Evolutionary conservation across 768 basidiomycete species (phyloP).

Genomic region (Pulveroboletus sp.): DNA sequence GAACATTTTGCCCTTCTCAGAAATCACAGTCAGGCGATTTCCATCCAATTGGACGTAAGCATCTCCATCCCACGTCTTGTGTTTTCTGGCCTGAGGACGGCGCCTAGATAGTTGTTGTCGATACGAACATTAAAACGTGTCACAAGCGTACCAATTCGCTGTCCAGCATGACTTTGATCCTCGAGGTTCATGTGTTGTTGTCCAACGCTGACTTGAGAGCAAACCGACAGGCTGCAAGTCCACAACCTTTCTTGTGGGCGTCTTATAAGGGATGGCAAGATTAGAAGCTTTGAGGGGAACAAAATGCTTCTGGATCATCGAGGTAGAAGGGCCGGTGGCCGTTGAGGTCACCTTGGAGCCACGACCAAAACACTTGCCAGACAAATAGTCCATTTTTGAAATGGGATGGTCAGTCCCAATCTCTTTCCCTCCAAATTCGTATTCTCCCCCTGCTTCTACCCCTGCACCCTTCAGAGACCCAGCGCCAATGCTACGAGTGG

Average conservation of each 20-base stretch:
- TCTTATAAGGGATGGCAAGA: conserved; percentile 18
- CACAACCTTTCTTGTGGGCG: conserved; percentile 30
- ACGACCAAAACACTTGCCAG: conserved; percentile 61
- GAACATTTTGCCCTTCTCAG: conserved; percentile 70
- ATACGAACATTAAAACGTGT: background rate
- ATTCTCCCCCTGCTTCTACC: conserved; percentile 34
- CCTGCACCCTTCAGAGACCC: conserved; percentile 46
- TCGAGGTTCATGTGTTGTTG: conserved; percentile 6
- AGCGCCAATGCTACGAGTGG: conserved; percentile 45
- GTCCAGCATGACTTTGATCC: conserved; percentile 49
- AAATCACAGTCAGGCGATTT: conserved; percentile 55
- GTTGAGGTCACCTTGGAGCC: conserved; percentile 20
- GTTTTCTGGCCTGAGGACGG: conserved; percentile 66
- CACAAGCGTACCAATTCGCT: conserved; percentile 56
- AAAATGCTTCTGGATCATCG: conserved; percentile 29
- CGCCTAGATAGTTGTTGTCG: conserved; percentile 46
- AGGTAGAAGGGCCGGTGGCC: conserved; percentile 22
- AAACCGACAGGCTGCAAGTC: conserved; percentile 41
- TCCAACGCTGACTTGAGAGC: conserved; percentile 20
- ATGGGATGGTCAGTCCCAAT: conserved; percentile 61
- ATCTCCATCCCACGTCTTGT: conserved; percentile 86
- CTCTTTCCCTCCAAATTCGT: conserved; percentile 51
- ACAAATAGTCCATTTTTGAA: conserved; percentile 51
- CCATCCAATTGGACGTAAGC: conserved; percentile 53
- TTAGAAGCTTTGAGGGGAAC: conserved; percentile 30